Percentiles rank a stretch among this genome's conserved stretches.
Conservation (phyloP, 169 alveolate genomes). For the Plasmodium blacklocki region DNA sequence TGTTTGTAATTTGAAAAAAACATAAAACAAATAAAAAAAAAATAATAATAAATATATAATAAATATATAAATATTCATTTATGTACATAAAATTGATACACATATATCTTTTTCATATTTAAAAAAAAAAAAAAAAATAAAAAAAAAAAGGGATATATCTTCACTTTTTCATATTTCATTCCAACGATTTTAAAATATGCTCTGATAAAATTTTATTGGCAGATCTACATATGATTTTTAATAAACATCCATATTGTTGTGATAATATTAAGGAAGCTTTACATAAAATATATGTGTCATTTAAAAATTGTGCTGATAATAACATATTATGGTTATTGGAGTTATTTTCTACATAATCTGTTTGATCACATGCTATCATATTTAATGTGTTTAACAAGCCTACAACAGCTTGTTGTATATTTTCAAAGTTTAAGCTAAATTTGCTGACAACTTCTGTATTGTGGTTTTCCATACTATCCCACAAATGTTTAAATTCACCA, state of each 20-base stretch:
- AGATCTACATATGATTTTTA: constrained; percentile 81
- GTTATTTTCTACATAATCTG: constrained; percentile 73
- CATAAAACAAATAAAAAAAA: background rate
- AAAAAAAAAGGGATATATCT: background rate
- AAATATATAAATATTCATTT: background rate
- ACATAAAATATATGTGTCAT: constrained; percentile 75
- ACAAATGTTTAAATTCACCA: constrained; percentile 79
- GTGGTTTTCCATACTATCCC: constrained; percentile 72
- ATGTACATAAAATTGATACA: background rate
- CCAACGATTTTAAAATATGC: constrained; percentile 72
- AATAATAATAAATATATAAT: background rate
- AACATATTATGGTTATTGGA: constrained; percentile 78
- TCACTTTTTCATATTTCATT: constrained; percentile 24
- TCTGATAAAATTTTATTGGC: constrained; percentile 63
- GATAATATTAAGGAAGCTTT: constrained; percentile 78
- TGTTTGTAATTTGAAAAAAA: no score
- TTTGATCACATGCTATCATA: constrained; percentile 77
- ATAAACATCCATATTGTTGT: constrained; percentile 80
- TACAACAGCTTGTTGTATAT: constrained; percentile 78
- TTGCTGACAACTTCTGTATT: constrained; percentile 78
- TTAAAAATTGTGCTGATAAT: constrained; percentile 76
- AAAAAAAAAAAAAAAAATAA: background rate
- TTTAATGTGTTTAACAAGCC: constrained; percentile 78
- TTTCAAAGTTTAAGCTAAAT: constrained; percentile 79
- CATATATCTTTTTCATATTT: background rate